Conservation (phyloP, 2,329 filamentous ascomycete species). For the Onygena corvina region DNA sequence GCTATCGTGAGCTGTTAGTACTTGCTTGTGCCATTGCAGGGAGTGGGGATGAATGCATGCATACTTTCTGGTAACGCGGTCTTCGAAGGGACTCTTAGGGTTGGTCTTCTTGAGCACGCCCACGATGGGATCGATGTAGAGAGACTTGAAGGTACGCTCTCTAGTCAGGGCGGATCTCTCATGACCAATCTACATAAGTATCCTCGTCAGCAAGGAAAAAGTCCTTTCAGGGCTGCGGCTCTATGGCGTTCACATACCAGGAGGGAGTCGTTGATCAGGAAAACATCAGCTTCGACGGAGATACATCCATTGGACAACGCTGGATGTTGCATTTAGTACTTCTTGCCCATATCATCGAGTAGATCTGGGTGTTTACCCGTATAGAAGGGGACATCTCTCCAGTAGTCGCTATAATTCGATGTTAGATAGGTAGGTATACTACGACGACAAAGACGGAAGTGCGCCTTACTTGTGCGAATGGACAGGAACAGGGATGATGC, state of each 20-base stretch:
- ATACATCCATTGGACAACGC: constrained; percentile 47
- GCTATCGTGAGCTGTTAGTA: constrained; percentile 21
- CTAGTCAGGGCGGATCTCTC: constrained; percentile 41
- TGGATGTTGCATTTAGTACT: constrained; percentile 18
- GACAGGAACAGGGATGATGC: constrained; percentile 42
- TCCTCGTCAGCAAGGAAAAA: neutral
- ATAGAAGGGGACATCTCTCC: constrained; percentile 37
- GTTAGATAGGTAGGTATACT: constrained; percentile 29
- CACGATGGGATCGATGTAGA: constrained; percentile 50
- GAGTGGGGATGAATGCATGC: constrained; percentile 8
- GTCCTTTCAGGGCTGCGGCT: neutral
- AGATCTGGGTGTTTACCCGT: constrained; percentile 24
- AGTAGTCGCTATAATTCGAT: constrained; percentile 51
- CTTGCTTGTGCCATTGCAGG: neutral
- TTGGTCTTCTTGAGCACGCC: constrained; percentile 46
- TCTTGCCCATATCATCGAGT: constrained; percentile 7
- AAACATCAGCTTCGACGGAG: constrained; percentile 50
- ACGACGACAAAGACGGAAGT: neutral
- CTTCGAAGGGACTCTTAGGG: constrained; percentile 40
- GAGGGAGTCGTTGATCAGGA: constrained; percentile 45
- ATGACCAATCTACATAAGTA: constrained; percentile 41
- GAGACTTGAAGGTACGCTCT: constrained; percentile 42
- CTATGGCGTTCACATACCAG: constrained; percentile 35
- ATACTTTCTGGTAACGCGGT: constrained; percentile 39
- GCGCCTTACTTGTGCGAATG: constrained; percentile 32